Evolutionary conservation across 1,139 yeast genomes (phyloP), one percentile per base, ranked within the genome.

Genomic region (Hyphopichia wangnamkhiaoensis): DNA sequence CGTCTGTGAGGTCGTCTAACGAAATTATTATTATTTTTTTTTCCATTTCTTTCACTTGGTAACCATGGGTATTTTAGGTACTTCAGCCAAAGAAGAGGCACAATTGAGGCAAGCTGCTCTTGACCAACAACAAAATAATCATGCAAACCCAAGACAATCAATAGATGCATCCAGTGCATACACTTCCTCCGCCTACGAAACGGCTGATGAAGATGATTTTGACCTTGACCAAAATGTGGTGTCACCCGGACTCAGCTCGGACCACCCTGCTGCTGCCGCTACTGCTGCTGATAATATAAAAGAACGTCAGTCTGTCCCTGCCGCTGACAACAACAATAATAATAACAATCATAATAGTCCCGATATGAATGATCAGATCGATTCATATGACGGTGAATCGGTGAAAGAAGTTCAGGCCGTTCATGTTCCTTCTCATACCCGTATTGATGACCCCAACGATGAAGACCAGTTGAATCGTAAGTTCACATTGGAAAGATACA

Each of bases 11-110:
- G 7, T 21, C 24, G 24, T 21, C 28, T 9, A 25, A 25, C n/a
- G n/a, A n/a, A n/a, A n/a, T n/a, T n/a, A n/a, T n/a, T n/a, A n/a
- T n/a, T n/a, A n/a, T n/a, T n/a, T n/a, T n/a, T n/a, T n/a, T n/a
- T n/a, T n/a, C n/a, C n/a, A n/a, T n/a, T 25, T 25, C 28, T 9
- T n/a, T 20, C 25, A 20, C 12, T 31, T 7, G 5, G 16, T 20
- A 19, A 33, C n/a, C 33, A 59, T 58, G 61, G 59, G 59, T 23
- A 37, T 62, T 17, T 63, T 72, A 36, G 74, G 75, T 9, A 59
- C 74, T 15, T 59, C 72, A 1, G 41, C 56, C 31, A 49, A 52
- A 18, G 76, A 72, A 42, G 76, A 71, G 44, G 59, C 56, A 2
- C 58, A 59, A n/a, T 58, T 71, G 28, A 57, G 76, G 44, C 54